phyloP scores from a whole-genome alignment of 306 rosid species.

The Vigna radiata region DNA sequence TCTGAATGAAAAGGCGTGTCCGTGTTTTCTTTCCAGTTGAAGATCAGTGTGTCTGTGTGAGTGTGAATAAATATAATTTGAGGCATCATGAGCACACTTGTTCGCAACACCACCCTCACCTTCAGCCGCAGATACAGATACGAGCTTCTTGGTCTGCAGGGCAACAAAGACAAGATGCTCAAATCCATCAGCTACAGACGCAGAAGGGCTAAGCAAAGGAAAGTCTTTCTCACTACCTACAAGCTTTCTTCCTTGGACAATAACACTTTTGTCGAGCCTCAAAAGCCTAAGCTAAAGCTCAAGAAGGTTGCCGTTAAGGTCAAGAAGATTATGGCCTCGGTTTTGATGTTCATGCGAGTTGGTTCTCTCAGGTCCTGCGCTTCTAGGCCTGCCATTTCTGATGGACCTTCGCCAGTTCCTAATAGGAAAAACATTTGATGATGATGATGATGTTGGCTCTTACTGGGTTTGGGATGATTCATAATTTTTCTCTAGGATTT shows the following conservation, averaged over 20 bases:
- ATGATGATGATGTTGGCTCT: neutral
- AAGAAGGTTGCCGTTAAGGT: conserved; percentile 59
- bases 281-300: conserved; percentile 44
- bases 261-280: conserved; percentile 1
- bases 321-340: conserved; percentile 52
- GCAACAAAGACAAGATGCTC: conserved; percentile 19
- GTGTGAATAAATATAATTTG: neutral
- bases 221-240: conserved; percentile 65
- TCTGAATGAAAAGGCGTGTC: neutral
- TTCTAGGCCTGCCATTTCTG: conserved; percentile 48
- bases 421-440: conserved; percentile 30
- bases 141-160: conserved; percentile 49
- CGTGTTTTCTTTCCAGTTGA: neutral
- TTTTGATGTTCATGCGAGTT: conserved; percentile 48
- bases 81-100: conserved; percentile 55
- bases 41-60: no score
- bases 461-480: neutral
- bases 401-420: conserved; percentile 46
- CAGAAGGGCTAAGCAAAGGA: conserved; percentile 63
- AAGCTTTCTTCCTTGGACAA: conserved; percentile 50
- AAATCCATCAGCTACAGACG: conserved; percentile 58
- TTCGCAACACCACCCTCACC: conserved; percentile 55
- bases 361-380: conserved; percentile 52
- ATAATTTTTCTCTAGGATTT: neutral
- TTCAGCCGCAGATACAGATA: conserved; percentile 57